phyloP scores from a whole-genome alignment of 75 land plant species.

The Cupressus sempervirens region DNA sequence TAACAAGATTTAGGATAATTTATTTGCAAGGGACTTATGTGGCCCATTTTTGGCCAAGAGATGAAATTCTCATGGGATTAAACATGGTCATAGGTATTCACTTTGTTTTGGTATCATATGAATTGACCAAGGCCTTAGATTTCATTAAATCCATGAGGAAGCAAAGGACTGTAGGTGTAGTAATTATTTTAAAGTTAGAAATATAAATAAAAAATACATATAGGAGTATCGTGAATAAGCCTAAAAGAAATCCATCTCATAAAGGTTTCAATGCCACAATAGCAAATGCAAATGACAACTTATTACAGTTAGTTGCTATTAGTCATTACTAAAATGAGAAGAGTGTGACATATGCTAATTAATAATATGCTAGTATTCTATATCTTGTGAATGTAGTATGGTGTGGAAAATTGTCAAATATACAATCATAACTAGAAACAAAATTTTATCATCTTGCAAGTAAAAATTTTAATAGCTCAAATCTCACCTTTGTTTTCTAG shows the following conservation, averaged over 20 bases:
- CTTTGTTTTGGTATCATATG: neutral
- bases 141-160: neutral
- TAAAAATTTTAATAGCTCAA: neutral
- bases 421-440: neutral
- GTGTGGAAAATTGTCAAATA: neutral
- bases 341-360: neutral
- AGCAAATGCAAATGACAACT: neutral
- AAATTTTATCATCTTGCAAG: neutral
- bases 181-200: too few relatives aligned
- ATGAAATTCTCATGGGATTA: neutral
- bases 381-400: neutral
- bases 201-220: neutral
- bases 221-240: neutral
- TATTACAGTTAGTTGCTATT: neutral
- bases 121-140: neutral
- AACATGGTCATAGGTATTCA: neutral
- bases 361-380: too few relatives aligned
- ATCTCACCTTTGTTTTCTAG: constrained; percentile 84
- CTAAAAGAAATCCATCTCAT: neutral
- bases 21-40: neutral
- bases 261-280: neutral
- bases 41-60: too few relatives aligned
- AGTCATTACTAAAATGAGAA: neutral
- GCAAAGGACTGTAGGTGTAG: neutral
- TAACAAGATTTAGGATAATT: neutral